Evolutionary conservation across 2,329 filamentous ascomycete genomes (phyloP).

Genomic region (Teratosphaeriaceae sp.): DNA sequence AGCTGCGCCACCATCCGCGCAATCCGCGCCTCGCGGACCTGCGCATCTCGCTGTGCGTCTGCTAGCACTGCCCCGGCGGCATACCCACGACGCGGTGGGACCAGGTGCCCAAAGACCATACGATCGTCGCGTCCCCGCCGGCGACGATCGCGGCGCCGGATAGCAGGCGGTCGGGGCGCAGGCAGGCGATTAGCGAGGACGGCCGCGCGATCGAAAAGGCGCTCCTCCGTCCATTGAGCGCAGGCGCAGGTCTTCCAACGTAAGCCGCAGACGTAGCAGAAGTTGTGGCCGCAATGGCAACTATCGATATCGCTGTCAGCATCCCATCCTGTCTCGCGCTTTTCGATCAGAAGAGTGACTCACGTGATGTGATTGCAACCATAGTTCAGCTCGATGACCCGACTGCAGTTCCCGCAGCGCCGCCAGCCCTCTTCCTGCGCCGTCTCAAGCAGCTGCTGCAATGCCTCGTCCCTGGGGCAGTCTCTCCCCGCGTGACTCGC

Average conservation of each 20-base stretch:
- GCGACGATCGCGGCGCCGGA: neutral
- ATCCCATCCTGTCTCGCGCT: neutral
- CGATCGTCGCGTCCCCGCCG: neutral
- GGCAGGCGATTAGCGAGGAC: neutral
- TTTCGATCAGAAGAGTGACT: neutral
- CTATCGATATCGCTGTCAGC: constrained; percentile 4
- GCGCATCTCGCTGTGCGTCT: neutral
- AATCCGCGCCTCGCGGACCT: neutral
- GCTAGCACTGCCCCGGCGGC: neutral
- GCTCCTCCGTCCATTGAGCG: constrained; percentile 9
- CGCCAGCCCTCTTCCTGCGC: constrained; percentile 3
- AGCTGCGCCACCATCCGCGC: neutral
- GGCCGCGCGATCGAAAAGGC: constrained; percentile 8
- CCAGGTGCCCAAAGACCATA: neutral
- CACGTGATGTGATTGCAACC: constrained; percentile 10
- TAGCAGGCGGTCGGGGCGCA: neutral
- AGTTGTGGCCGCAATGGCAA: constrained; percentile 15
- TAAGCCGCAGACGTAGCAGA: constrained; percentile 19
- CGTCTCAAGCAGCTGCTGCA: constrained; percentile 2
- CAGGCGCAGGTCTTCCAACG: constrained; percentile 17
- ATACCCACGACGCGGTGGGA: neutral
- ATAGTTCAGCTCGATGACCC: constrained; percentile 3
- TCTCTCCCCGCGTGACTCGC: constrained; percentile 3
- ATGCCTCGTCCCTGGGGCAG: constrained; percentile 9
- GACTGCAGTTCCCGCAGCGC: constrained; percentile 1